Percentiles rank a stretch among this genome's conserved stretches.
Conservation (phyloP, 306 rosid genomes). For the Datisca glomerata region DNA sequence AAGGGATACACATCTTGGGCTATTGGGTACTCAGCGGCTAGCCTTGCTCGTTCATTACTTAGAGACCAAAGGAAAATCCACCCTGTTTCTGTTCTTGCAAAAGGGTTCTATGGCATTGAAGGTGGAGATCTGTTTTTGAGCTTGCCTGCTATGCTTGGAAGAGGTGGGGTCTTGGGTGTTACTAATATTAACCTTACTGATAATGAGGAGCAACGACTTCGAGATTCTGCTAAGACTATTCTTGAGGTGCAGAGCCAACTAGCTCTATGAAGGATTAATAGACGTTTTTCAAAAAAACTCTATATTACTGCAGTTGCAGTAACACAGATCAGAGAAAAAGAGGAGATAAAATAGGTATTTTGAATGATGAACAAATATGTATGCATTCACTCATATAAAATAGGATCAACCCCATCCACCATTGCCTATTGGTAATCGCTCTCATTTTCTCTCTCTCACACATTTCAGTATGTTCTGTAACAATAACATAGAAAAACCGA, state of each 20-base stretch:
- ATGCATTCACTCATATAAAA: no score
- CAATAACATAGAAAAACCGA: no score
- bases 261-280: constrained; percentile 49
- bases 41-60: constrained; percentile 39
- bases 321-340: no score
- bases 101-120: constrained; percentile 52
- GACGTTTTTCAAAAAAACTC: no score
- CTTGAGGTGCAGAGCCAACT: constrained; percentile 51
- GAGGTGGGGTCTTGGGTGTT: constrained; percentile 67
- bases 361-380: no score
- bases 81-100: constrained; percentile 66
- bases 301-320: no score
- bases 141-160: constrained; percentile 75
- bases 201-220: constrained; percentile 45
- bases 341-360: no score
- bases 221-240: constrained; percentile 59
- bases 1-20: constrained; percentile 99
- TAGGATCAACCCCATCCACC: no score
- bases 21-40: constrained; percentile 73
- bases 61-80: constrained; percentile 82
- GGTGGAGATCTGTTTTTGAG: constrained; percentile 73
- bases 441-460: no score
- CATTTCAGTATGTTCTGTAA: no score
- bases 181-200: constrained; percentile 56
- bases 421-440: no score